A percentile compares a stretch with the other conserved stretches of the same genome.
These are phyloP conservation scores for Anthoceros angustus DNA, from an alignment of 225 moss, liverwort and hornwort species.

Conservation along the genomic window DNA sequence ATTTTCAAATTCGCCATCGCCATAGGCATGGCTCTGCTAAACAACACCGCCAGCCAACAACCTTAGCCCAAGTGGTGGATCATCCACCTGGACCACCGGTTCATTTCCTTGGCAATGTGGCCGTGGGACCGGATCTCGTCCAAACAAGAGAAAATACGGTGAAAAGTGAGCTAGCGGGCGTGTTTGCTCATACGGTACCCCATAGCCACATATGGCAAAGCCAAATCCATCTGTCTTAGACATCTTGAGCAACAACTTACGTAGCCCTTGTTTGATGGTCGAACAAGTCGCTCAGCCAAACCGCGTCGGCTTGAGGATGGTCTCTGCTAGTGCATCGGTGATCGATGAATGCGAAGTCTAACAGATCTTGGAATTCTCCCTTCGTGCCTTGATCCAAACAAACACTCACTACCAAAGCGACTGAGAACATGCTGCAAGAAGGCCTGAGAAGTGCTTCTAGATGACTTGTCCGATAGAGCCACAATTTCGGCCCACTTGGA, in stretches of 20 bases:
- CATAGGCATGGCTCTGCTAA: too few relatives aligned
- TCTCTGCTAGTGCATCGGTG: too few relatives aligned
- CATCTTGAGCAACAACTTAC: background rate
- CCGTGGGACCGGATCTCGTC: too few relatives aligned
- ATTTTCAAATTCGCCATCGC: too few relatives aligned
- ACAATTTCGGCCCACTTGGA: slow-evolving; percentile 9
- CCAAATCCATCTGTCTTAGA: background rate
- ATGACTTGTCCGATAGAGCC: background rate
- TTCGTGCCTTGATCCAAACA: background rate
- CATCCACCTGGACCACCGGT: too few relatives aligned
- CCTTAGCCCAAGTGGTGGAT: background rate
- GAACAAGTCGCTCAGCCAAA: too few relatives aligned
- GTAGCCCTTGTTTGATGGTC: background rate
- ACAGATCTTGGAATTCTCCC: slow-evolving; percentile 4
- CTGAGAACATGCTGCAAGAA: too few relatives aligned
- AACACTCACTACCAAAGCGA: background rate
- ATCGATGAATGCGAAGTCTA: too few relatives aligned
- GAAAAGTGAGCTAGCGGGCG: background rate
- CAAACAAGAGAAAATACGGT: background rate
- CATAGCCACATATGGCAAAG: slow-evolving; percentile 1
- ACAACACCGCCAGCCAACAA: too few relatives aligned
- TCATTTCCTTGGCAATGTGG: too few relatives aligned
- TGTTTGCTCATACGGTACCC: slow-evolving; percentile 8
- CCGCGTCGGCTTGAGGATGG: too few relatives aligned
- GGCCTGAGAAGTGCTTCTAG: background rate